Conservation (phyloP, 768 basidiomycete genomes). For the Rubroboletus pulcherrimus region DNA sequence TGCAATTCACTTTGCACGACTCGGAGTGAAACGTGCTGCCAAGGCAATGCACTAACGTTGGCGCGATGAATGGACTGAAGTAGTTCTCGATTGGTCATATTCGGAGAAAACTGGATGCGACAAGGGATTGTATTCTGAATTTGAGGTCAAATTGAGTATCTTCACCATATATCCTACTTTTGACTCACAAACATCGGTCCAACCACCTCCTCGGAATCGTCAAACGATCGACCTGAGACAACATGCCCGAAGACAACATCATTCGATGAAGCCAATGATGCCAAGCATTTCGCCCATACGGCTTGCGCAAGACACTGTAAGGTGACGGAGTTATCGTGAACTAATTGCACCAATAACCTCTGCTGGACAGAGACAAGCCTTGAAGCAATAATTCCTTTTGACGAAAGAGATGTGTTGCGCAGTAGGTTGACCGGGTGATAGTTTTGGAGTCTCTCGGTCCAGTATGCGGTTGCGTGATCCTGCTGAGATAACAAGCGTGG, state of each 20-base stretch:
- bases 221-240: constrained; percentile 41
- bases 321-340: constrained; percentile 26
- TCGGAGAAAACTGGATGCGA: constrained; percentile 32
- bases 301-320: constrained; percentile 37
- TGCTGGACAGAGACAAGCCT: constrained; percentile 11
- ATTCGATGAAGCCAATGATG: constrained; percentile 13
- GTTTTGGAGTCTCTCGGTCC: constrained; percentile 29
- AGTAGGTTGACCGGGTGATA: constrained; percentile 21
- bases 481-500: constrained; percentile 38
- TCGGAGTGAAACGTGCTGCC: constrained; percentile 47
- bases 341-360: constrained; percentile 11
- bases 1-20: constrained; percentile 35
- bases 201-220: constrained; percentile 40
- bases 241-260: constrained; percentile 48
- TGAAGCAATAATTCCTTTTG: constrained; percentile 10
- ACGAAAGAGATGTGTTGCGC: constrained; percentile 9
- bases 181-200: constrained; percentile 45
- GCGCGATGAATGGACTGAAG: constrained; percentile 35
- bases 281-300: constrained; percentile 28
- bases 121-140: constrained; percentile 45
- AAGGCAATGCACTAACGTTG: constrained; percentile 38
- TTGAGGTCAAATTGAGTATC: neutral
- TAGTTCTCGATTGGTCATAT: constrained; percentile 31
- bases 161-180: neutral
- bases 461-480: constrained; percentile 35